phyloP scores from a whole-genome alignment of 805 yeast genomes.

The Lipomyces spencermartinsiae region DNA sequence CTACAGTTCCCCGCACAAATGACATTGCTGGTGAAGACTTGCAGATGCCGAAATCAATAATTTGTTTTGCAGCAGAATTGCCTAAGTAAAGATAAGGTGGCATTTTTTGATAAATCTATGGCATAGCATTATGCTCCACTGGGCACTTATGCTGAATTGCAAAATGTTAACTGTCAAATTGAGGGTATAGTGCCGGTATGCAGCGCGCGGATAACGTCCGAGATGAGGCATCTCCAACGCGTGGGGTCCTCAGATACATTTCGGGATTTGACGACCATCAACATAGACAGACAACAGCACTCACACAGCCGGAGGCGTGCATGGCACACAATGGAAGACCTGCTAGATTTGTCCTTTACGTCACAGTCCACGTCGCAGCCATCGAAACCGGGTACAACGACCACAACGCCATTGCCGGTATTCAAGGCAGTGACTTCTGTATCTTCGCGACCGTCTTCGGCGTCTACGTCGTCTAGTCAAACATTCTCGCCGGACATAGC shows the following conservation, averaged over 20 bases:
- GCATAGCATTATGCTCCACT: too few relatives aligned
- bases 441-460: conserved; percentile 18
- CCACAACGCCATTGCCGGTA: background rate
- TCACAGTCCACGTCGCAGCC: conserved; percentile 8
- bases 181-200: too few relatives aligned
- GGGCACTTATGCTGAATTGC: too few relatives aligned
- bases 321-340: conserved; percentile 29
- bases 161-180: too few relatives aligned
- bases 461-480: conserved; percentile 1
- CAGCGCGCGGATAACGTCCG: too few relatives aligned
- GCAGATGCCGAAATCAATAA: background rate
- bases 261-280: background rate
- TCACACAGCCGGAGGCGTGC: background rate
- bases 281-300: background rate
- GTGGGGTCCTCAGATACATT: background rate
- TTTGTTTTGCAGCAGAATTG: too few relatives aligned
- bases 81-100: too few relatives aligned
- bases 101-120: too few relatives aligned
- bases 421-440: background rate
- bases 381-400: conserved; percentile 2
- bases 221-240: background rate
- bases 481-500: background rate
- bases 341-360: conserved; percentile 31
- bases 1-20: conserved; percentile 10
- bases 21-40: conserved; percentile 7